These are phyloP conservation scores for Xerocomus brunneocitrinus DNA, from an alignment of 768 basidiomycete genomes.

Conservation along the genomic window DNA sequence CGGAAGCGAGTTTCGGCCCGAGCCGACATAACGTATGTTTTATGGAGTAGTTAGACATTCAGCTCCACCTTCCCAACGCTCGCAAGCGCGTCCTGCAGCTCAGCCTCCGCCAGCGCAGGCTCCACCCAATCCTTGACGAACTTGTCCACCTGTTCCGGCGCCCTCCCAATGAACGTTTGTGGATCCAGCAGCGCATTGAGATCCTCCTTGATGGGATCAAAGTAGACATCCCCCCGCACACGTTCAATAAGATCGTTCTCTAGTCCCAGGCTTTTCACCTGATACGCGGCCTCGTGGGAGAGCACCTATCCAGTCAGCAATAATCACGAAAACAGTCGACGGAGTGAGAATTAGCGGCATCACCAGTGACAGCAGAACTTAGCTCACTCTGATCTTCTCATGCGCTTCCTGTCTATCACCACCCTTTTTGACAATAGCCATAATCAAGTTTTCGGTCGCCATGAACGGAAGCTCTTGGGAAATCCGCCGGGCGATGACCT, in stretches of 20 bases:
- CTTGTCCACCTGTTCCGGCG: constrained; percentile 89
- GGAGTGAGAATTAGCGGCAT: constrained; percentile 9
- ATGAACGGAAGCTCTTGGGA: constrained; percentile 97
- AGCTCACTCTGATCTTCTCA: constrained; percentile 83
- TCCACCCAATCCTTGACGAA: constrained; percentile 86
- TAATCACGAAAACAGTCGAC: constrained; percentile 3
- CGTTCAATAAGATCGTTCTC: constrained; percentile 96
- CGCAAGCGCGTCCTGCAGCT: constrained; percentile 49
- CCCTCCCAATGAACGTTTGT: constrained; percentile 84
- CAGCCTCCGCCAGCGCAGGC: constrained; percentile 66
- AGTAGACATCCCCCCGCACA: constrained; percentile 77
- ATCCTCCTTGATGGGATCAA: constrained; percentile 78
- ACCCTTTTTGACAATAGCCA: constrained; percentile 94
- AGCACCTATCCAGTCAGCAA: constrained; percentile 55
- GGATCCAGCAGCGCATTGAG: constrained; percentile 82
- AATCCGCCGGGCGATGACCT: constrained; percentile 89
- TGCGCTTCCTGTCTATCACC: constrained; percentile 97
- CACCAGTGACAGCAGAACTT: constrained; percentile 9
- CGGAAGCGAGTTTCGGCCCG: constrained; percentile 21
- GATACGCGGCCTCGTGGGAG: constrained; percentile 89
- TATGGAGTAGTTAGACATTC: constrained; percentile 29
- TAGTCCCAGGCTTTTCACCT: constrained; percentile 91
- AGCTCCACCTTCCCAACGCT: constrained; percentile 60
- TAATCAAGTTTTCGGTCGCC: constrained; percentile 99
- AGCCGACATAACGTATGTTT: constrained; percentile 3